Percentiles rank a stretch among this genome's conserved stretches.
phyloP scores from a whole-genome alignment of 805 yeast species.

The Lipomyces sp. region DNA sequence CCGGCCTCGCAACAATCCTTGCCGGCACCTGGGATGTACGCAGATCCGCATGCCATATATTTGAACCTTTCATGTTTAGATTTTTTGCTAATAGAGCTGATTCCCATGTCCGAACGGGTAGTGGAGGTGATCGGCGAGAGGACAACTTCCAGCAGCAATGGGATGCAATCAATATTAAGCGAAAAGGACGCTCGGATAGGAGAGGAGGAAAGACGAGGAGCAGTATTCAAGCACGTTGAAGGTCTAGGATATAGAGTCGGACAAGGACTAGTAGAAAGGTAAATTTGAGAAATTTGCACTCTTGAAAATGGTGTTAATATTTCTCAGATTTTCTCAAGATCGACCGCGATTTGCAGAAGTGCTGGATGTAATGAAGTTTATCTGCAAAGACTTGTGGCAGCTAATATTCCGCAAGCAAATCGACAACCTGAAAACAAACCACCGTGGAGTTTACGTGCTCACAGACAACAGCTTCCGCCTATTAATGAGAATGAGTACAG shows the following conservation, averaged over 20 bases:
- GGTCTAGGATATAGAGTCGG: slow-evolving; percentile 75
- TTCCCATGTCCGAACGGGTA: slow-evolving; percentile 72
- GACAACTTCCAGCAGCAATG: slow-evolving; percentile 6
- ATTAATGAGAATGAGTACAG: slow-evolving; percentile 55
- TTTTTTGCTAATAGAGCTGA: slow-evolving; percentile 72
- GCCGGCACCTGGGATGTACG: slow-evolving; percentile 10
- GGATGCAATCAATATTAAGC: not conserved
- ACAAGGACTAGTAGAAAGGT: slow-evolving; percentile 56
- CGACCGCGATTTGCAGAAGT: slow-evolving; percentile 61
- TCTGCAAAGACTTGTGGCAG: slow-evolving; percentile 92
- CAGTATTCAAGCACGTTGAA: slow-evolving; percentile 62
- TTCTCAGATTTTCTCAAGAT: slow-evolving; percentile 46
- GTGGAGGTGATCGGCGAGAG: slow-evolving; percentile 51
- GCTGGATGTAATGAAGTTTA: slow-evolving; percentile 84
- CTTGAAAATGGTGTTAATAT: slow-evolving; percentile 26
- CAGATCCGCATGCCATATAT: slow-evolving; percentile 40
- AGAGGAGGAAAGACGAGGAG: slow-evolving; percentile 49
- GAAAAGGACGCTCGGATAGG: slow-evolving; percentile 19
- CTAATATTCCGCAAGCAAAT: slow-evolving; percentile 80
- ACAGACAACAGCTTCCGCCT: slow-evolving; percentile 68
- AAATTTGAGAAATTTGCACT: not conserved
- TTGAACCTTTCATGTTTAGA: slow-evolving; percentile 65
- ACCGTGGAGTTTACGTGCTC: slow-evolving; percentile 79
- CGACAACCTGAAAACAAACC: slow-evolving; percentile 91
- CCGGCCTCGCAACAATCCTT: not conserved